phyloP scores from a whole-genome alignment of 2,329 filamentous ascomycete species.

The Alternaria tenuissima region DNA sequence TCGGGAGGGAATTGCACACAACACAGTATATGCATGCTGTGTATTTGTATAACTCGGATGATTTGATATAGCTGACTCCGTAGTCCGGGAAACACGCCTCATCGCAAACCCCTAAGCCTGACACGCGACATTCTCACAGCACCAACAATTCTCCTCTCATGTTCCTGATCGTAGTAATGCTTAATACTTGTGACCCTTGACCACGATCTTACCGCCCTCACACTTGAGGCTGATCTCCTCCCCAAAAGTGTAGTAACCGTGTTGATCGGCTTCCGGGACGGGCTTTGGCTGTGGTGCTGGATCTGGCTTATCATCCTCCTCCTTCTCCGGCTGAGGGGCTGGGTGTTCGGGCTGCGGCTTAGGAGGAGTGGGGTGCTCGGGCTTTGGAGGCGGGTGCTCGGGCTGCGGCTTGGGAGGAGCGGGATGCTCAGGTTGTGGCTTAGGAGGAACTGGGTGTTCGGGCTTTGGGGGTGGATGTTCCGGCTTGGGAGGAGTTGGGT shows the following conservation, averaged over 20 bases:
- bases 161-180: neutral
- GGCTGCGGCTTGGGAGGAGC: neutral
- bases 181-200: constrained; percentile 14
- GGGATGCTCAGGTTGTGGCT: neutral
- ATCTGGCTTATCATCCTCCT: neutral
- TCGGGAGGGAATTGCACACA: too few relatives aligned
- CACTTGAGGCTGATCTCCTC: constrained; percentile 25
- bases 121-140: too few relatives aligned
- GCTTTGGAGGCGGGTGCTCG: too few relatives aligned
- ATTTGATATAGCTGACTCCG: too few relatives aligned
- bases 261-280: constrained; percentile 4
- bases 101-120: too few relatives aligned
- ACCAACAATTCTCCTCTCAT: neutral
- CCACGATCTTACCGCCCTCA: constrained; percentile 21
- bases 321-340: neutral
- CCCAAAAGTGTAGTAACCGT: constrained; percentile 18
- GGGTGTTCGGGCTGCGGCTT: neutral
- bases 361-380: too few relatives aligned
- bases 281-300: neutral
- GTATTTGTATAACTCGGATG: too few relatives aligned
- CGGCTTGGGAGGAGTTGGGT: neutral
- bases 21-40: too few relatives aligned
- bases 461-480: too few relatives aligned
- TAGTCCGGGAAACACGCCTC: too few relatives aligned
- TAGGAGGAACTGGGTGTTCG: too few relatives aligned